Conservation (phyloP, 257 asterid genomes). For the Petunia axillaris region DNA sequence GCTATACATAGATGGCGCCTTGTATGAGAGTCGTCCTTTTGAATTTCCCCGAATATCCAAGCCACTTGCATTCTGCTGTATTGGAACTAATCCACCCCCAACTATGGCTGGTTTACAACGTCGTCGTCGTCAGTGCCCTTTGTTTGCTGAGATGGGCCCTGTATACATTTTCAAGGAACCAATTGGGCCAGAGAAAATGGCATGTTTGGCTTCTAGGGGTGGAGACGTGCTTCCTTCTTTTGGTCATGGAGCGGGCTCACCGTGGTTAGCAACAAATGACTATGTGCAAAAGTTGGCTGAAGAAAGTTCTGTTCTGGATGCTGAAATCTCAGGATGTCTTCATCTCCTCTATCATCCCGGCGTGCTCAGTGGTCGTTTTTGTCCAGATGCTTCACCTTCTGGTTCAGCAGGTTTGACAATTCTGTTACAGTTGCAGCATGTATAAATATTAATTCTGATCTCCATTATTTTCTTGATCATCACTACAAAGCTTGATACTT, state of each 20-base stretch:
- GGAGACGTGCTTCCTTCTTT: conserved; percentile 94
- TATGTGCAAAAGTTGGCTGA: conserved; percentile 63
- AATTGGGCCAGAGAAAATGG: conserved; percentile 89
- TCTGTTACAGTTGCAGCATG: conserved; percentile 17
- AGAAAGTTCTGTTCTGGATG: conserved; percentile 78
- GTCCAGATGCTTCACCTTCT: conserved; percentile 98
- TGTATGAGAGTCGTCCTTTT: conserved; percentile 91
- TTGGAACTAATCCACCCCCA: conserved; percentile 99
- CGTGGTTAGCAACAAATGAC: conserved; percentile 84
- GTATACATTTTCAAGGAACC: conserved; percentile 88
- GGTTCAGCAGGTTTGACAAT: conserved; percentile 79
- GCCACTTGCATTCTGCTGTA: conserved; percentile 99
- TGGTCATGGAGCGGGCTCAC: conserved; percentile 85
- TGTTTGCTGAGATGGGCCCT: conserved; percentile 99
- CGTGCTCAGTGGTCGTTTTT: conserved; percentile 88
- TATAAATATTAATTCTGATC: background rate
- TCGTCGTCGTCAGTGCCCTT: conserved; percentile 97
- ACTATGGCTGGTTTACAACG: conserved; percentile 99
- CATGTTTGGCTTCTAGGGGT: conserved; percentile 82
- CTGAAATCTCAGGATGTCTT: conserved; percentile 81
- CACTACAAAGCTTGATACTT: background rate
- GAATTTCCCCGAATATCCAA: conserved; percentile 96
- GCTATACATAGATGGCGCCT: conserved; percentile 82
- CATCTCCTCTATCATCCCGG: conserved; percentile 94
- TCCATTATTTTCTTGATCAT: conserved; percentile 20